Base-by-base conservation (phyloP, 2,329 filamentous ascomycete species). In the Colletotrichum neosansevieriae region DNA sequence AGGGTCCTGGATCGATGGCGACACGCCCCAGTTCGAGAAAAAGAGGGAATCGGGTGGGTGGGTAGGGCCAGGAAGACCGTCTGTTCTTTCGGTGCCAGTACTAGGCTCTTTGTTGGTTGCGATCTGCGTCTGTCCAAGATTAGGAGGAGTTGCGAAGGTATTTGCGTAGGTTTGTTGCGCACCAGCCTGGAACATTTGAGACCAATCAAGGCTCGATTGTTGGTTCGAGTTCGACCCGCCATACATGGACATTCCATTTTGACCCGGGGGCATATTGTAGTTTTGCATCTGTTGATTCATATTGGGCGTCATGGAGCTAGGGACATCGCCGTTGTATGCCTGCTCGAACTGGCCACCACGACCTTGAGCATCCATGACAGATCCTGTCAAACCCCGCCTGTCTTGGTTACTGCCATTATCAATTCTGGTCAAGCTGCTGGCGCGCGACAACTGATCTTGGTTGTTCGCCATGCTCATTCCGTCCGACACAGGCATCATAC, bases 151-250 rank as follows among this genome's bases (percentile, higher is more conserved):
- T 51, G 45, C 82, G 81, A 87, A 89, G 77, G 86, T 84, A 78
- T 83, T 87, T 83, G 87, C 86, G 81, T 88, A 89, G 80, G 85
- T 83, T 81, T 89, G 84, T 80, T 91, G 88, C 82, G 88, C 85
- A 86, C 89, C 89, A 83, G 89, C 81, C 83, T 90, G 91, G 84
- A 93, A 93, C 89, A 94, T 92, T 78, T 91, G 87, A 76, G 90
- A 87, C 91, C 91, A 94, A 82, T 93, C 91, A 83, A 91, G 83
- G 83, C 86, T 81, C 78, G 85, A 83, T 81, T 87, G 84, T 81
- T 89, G 88, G 79, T 86, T 85, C 80, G 85, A 81, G 80, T 86
- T 86, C 74, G 87, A 86, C 77, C 83, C 84, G 76, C 83, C 84
- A 79, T 89, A 89, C 83, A 89, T 88, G 71, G 86, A 85, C 84